Base-by-base conservation (phyloP, 495 filamentous ascomycete genomes). In the Lepraria neglecta region DNA sequence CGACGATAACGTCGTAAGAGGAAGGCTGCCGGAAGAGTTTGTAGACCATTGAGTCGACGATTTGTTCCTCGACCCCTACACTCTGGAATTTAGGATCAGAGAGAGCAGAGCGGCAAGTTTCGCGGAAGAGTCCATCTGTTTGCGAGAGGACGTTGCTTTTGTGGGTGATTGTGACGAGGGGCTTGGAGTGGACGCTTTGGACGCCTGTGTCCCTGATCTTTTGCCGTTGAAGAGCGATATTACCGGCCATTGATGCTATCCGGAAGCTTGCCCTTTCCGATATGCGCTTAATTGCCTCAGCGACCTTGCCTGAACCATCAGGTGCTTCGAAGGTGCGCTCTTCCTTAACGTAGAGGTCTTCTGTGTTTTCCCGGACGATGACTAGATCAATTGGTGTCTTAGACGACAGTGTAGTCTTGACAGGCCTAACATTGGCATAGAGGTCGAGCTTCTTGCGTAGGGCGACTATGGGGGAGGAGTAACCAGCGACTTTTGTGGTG, bases 11-110 rank as follows among this genome's bases (percentile, higher is more conserved):
- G 71, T 98, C 94, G 84, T 97, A 98, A 67, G 83, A 83, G 64
- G 84, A 82, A 52, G 94, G 94, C 75, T 96, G 89, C 17, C 91
- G 90, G 85, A 97, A 97, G 48, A 98, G 86, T 80, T 97, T 97
- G 83, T 98, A 98, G 45, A 97, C 90, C 94, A 98, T 98, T 44
- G 84, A 89, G 74, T 98, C 94, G 60, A 98, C 92, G 66, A 98
- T 98, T 80, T 98, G 94, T 80, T 98, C 94, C 72, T 98, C 95
- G 53, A 95, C 82, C 30, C 76, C 75, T 35, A 97, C 77, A 38
- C 70, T 73, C 3, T 68, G 68, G 75, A 86, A 94, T 61, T 77
- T 80, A 27, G 82, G 67, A 38, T 76, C 78, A 28, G 84, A 79
- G 19, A 97, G 88, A 12, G 88, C 87, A 12, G 74, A 70, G 63